A percentile compares a stretch with the other conserved stretches of the same genome.
Conservation (phyloP, 352 stramenopile species). For the Pelagophyceae sp. region DNA sequence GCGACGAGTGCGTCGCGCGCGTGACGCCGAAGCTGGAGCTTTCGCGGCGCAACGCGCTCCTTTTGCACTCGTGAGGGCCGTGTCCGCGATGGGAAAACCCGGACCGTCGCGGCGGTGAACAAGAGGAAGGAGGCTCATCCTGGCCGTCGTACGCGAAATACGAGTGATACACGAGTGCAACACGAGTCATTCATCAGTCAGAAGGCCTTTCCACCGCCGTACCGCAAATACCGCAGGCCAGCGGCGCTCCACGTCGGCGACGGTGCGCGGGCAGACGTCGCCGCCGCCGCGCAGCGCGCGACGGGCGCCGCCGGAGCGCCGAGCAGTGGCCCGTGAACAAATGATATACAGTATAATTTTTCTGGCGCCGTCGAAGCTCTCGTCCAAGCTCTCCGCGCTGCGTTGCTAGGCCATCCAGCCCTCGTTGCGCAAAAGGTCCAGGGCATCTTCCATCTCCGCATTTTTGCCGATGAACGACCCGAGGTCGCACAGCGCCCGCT, state of each 20-base stretch:
- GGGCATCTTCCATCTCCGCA: not conserved
- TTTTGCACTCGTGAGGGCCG: not conserved
- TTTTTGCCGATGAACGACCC: not conserved
- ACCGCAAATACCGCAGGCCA: too few relatives aligned
- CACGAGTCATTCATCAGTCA: too few relatives aligned
- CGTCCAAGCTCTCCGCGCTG: too few relatives aligned
- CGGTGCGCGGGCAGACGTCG: not conserved
- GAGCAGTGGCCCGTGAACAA: too few relatives aligned
- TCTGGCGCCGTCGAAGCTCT: too few relatives aligned
- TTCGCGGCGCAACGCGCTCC: not conserved
- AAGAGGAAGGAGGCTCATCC: too few relatives aligned
- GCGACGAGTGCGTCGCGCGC: not conserved
- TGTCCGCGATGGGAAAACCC: too few relatives aligned
- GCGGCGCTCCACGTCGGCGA: not conserved
- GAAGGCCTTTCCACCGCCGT: too few relatives aligned
- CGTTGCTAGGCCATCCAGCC: not conserved
- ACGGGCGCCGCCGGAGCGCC: not conserved
- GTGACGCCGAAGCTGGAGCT: not conserved
- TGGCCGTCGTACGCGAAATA: too few relatives aligned
- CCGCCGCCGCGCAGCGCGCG: not conserved
- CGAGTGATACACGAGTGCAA: too few relatives aligned
- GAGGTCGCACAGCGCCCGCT: not conserved
- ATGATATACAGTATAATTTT: too few relatives aligned
- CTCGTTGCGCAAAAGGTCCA: not conserved
- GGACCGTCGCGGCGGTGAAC: too few relatives aligned